Base-by-base conservation (phyloP, 768 basidiomycete genomes). In the Agrocybe praecox region DNA sequence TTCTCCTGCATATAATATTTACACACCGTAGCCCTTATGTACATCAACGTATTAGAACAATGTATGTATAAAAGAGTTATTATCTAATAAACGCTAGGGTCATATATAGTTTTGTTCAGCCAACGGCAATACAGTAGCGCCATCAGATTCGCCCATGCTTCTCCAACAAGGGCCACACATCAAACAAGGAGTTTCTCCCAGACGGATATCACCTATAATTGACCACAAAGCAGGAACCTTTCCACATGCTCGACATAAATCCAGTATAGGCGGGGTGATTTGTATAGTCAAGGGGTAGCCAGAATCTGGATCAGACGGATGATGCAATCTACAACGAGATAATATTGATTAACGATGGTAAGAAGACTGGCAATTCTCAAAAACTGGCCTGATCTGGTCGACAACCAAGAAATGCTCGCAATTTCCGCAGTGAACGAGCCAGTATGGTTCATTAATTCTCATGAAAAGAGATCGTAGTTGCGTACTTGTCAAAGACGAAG, bases 401-500 rank as follows among this genome's bases (percentile, higher is more conserved):
- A 94, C 59, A 19, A 88, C 80, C 19, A 92, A 61, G 67, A 87
- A 90, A 65, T 94, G 92, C 62, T 93, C 90, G 65, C 92, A 94
- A 62, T 84, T 88, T 32, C 92, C 92, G 52, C 81, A 80, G 64
- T 94, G 92, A 17, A 93, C 74, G 53, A 94, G 73, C 85, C 89
- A 92, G 61, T 94, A 94, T 0, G 93, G 93, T 63, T 88, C 79
- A 61, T 90, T 82, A 34, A 91, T 68, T 29, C 86, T 80, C 19
- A 93, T 69, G 3, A 76, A 71, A 21, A 94, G 78, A 1, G 84
- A 80, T 1, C 75, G 69, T 40, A 93, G 72, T 9, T 66, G 53
- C 8, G 83, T 83, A 52, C 84, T 76, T 52, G 73, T 65, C 65
- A 87, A 74, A 3, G 79, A 63, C 9, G 70, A 75, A 3, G 74